Evolutionary conservation across 495 filamentous ascomycete genomes (phyloP), one percentile per base, ranked within the genome.

Genomic region (Aspergillus nanangensis): DNA sequence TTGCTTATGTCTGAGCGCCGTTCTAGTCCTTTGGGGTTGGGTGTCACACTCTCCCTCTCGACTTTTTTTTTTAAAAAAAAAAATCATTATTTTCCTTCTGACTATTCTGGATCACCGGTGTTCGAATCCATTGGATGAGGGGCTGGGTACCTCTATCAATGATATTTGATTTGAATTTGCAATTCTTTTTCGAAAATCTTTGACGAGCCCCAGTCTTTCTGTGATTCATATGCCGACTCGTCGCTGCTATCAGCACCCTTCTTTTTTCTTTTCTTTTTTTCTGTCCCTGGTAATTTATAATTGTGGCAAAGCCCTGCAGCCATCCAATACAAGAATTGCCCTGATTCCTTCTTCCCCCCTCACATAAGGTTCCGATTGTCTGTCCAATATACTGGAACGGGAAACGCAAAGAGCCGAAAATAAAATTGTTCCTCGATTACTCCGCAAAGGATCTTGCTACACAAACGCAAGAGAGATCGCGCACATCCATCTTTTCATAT

Each of bases 261-360:
- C n/a, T n/a, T n/a, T n/a, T n/a, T n/a, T n/a, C n/a, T n/a, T n/a
- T n/a, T n/a, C n/a, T n/a, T n/a, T n/a, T n/a, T n/a, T n/a, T n/a
- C n/a, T n/a, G n/a, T n/a, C n/a, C n/a, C n/a, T n/a, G 56, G 57
- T 57, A 53, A 58, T 58, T 62, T 57, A 53, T 51, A 37, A 54
- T 52, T 29, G 57, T 62, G 62, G 62, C 57, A 63, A 50, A 24
- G 41, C 34, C 32, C 22, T 15, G 38, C 50, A 41, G 44, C n/a
- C 32, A 34, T 47, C 29, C 42, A 39, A 50, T 54, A 32, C 46
- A 55, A 49, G 41, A n/a, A n/a, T n/a, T 35, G 36, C 32, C 23
- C 25, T 32, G 39, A 41, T 47, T 25, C 27, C 13, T 32, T 33
- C 40, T 14, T 29, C 37, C 36, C 43, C 39, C 44, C 39, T 33